phyloP scores from a whole-genome alignment of 148 eudicot species.

The Nepenthes gracilis region DNA sequence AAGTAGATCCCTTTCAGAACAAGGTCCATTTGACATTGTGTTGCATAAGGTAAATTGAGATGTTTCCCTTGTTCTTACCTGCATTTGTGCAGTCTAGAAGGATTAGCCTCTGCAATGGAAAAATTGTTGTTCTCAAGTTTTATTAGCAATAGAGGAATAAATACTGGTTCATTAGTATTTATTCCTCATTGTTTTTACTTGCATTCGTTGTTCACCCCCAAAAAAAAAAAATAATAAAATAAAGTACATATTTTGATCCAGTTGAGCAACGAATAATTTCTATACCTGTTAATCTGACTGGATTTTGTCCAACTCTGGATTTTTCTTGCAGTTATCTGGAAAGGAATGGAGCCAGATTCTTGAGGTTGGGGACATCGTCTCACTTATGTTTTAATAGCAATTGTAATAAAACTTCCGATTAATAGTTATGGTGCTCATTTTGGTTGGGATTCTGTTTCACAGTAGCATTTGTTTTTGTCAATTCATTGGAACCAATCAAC shows the following conservation, averaged over 20 bases:
- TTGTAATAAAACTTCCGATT: neutral
- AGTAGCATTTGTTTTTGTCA: neutral
- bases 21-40: conserved; percentile 93
- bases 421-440: neutral
- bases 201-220: too few relatives aligned
- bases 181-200: too few relatives aligned
- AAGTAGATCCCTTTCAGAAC: conserved; percentile 70
- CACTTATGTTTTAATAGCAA: neutral
- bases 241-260: too few relatives aligned
- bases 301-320: neutral
- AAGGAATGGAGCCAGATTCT: conserved; percentile 79
- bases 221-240: too few relatives aligned
- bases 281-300: too few relatives aligned
- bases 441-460: neutral
- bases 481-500: neutral
- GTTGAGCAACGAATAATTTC: too few relatives aligned
- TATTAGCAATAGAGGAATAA: too few relatives aligned
- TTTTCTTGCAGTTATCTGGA: conserved; percentile 56
- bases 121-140: too few relatives aligned
- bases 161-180: too few relatives aligned
- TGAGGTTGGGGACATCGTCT: conserved; percentile 51
- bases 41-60: conserved; percentile 65
- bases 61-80: neutral
- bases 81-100: neutral
- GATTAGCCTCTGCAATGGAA: too few relatives aligned